These are phyloP conservation scores for Antrodiella citrinella DNA, from an alignment of 768 basidiomycete genomes.

Conservation along the genomic window DNA sequence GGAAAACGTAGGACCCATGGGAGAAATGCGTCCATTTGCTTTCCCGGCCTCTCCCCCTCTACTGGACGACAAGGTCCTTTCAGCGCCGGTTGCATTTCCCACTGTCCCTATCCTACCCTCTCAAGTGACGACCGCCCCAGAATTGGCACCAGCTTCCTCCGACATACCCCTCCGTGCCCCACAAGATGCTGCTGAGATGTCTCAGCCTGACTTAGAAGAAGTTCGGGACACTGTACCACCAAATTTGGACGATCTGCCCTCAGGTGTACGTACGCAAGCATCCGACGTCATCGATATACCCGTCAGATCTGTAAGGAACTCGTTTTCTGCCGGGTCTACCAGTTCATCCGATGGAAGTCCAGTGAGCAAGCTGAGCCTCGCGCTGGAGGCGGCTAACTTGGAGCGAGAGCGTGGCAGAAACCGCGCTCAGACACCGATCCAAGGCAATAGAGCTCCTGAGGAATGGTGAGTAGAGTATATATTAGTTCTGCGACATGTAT, in stretches of 20 bases:
- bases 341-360: conserved; percentile 46
- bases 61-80: background rate
- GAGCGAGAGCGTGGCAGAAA: conserved; percentile 40
- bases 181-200: background rate
- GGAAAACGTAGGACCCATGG: conserved; percentile 37
- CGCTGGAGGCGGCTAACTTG: conserved; percentile 25
- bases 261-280: conserved; percentile 14
- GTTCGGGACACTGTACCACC: conserved; percentile 11
- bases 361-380: conserved; percentile 27
- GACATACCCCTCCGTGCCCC: background rate
- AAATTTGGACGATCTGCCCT: conserved; percentile 11
- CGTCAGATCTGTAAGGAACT: conserved; percentile 15
- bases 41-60: conserved; percentile 7
- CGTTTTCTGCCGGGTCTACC: conserved; percentile 30
- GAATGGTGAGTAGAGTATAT: conserved; percentile 32
- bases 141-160: conserved; percentile 5
- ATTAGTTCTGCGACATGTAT: background rate
- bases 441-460: conserved; percentile 32
- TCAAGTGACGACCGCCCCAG: conserved; percentile 6
- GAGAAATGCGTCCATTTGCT: conserved; percentile 30
- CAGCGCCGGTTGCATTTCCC: background rate
- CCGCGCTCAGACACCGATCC: conserved; percentile 45
- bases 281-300: conserved; percentile 24
- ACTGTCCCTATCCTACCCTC: background rate
- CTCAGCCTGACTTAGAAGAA: conserved; percentile 15